Percentiles rank a stretch among this genome's conserved stretches.
These are phyloP conservation scores for Zea luxurians DNA, from an alignment of 176 grass and related monocot species.

Conservation along the genomic window DNA sequence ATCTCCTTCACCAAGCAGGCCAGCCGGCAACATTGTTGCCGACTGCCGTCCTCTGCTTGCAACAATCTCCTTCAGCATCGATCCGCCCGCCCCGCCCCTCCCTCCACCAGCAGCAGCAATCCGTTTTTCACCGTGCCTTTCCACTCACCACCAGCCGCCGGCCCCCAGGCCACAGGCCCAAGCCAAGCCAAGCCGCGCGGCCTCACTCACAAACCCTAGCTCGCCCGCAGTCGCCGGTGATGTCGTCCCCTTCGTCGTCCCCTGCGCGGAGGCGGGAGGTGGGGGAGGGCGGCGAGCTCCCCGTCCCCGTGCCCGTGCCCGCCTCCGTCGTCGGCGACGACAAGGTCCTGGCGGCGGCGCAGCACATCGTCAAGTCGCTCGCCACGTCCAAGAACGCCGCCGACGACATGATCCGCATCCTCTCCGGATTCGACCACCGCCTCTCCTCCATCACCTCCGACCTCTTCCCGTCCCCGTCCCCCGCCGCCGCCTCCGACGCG, in stretches of 20 bases:
- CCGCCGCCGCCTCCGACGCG: not conserved
- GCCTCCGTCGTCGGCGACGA: constrained; percentile 51
- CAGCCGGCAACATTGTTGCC: not conserved
- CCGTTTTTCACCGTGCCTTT: not conserved
- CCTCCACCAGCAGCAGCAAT: not conserved
- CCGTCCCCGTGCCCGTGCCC: constrained; percentile 33
- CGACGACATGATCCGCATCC: constrained; percentile 98
- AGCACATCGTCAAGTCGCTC: constrained; percentile 97
- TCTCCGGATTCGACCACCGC: constrained; percentile 94
- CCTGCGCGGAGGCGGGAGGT: not conserved
- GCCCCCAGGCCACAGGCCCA: not conserved
- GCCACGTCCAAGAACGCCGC: constrained; percentile 98
- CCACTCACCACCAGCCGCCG: not conserved
- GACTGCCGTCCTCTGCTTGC: not conserved
- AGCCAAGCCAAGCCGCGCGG: too few species aligned
- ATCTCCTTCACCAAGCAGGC: not conserved
- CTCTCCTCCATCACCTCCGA: constrained; percentile 71
- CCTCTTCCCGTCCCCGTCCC: constrained; percentile 45
- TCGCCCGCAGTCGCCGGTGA: not conserved
- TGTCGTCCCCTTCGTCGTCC: constrained; percentile 36
- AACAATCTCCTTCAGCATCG: not conserved
- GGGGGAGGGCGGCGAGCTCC: not conserved
- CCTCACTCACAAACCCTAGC: constrained; percentile 45
- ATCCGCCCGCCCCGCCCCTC: not conserved
- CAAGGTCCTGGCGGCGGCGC: constrained; percentile 89